These are phyloP conservation scores for Debaryomycetaceae sp. DNA, from an alignment of 1,139 yeast species.

Conservation along the genomic window DNA sequence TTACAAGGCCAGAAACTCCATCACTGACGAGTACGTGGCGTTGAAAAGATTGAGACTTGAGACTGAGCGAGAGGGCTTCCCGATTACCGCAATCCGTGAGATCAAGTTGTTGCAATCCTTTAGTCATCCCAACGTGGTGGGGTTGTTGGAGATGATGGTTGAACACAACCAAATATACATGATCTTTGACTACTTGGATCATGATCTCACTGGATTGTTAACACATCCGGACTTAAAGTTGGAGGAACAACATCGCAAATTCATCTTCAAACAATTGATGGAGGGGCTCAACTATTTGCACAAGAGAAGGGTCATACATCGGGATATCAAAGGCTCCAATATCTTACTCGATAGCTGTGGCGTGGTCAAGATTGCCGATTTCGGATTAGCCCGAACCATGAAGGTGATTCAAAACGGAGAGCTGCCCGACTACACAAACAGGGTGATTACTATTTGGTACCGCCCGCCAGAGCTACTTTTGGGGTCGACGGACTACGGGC, in stretches of 20 bases:
- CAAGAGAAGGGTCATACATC: conserved; percentile 72
- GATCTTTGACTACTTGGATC: conserved; percentile 92
- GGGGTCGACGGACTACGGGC: conserved; percentile 86
- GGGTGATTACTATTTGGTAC: conserved; percentile 96
- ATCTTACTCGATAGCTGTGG: conserved; percentile 74
- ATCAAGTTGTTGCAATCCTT: conserved; percentile 84
- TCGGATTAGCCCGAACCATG: conserved; percentile 88
- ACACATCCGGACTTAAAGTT: conserved; percentile 69
- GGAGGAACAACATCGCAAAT: conserved; percentile 67
- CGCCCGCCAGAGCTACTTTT: conserved; percentile 91
- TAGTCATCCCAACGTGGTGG: conserved; percentile 76
- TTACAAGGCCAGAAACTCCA: conserved; percentile 55
- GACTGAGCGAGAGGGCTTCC: conserved; percentile 89
- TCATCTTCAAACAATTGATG: conserved; percentile 68
- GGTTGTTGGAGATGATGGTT: conserved; percentile 85
- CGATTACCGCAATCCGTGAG: conserved; percentile 92
- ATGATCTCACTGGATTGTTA: conserved; percentile 84
- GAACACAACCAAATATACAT: conserved; percentile 75
- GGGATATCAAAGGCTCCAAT: conserved; percentile 94
- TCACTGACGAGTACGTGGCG: conserved; percentile 75
- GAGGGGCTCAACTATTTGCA: conserved; percentile 83
- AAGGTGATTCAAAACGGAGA: conserved; percentile 47
- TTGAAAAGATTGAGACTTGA: conserved; percentile 80
- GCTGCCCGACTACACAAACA: conserved; percentile 77
- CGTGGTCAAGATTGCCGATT: conserved; percentile 80